Percentiles rank a stretch among this genome's conserved stretches.
These are phyloP conservation scores for Shiraia sp. DNA, from an alignment of 2,329 filamentous ascomycete species.

Conservation along the genomic window DNA sequence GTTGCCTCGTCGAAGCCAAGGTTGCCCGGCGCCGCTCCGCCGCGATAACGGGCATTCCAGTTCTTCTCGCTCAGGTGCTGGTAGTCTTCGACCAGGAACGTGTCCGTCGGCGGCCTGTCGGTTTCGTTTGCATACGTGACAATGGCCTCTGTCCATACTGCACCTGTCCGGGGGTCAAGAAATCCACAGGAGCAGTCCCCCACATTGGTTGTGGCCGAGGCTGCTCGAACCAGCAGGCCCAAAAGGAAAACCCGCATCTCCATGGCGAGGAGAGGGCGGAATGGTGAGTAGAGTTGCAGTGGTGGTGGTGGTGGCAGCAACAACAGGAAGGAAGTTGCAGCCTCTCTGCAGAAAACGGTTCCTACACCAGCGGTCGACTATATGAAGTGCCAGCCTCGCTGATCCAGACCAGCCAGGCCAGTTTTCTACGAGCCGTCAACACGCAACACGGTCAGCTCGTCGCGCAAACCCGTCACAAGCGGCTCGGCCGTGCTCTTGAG, in stretches of 20 bases:
- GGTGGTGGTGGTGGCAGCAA: no score
- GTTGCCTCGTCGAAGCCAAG: conserved; percentile 32
- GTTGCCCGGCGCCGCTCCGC: conserved; percentile 45
- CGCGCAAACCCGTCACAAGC: no score
- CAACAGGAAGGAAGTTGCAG: no score
- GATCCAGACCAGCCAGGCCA: no score
- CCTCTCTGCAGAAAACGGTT: no score
- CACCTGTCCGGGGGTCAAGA: conserved; percentile 39
- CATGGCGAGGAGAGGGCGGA: background rate
- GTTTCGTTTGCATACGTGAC: conserved; percentile 55
- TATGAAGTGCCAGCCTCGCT: background rate
- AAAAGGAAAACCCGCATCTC: background rate
- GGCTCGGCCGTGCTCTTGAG: no score
- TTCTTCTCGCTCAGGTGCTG: conserved; percentile 48
- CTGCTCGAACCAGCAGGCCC: background rate
- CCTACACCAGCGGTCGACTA: no score
- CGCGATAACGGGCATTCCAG: conserved; percentile 47
- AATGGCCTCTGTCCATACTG: conserved; percentile 49
- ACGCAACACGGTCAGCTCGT: no score
- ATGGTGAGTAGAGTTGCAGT: no score
- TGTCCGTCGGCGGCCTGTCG: conserved; percentile 21
- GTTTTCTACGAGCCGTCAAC: no score
- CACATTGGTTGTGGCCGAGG: conserved; percentile 9
- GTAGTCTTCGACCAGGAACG: conserved; percentile 46
- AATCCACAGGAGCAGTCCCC: conserved; percentile 49